These are phyloP conservation scores for Phytophthora megakarya DNA, from an alignment of 352 stramenopile genomes.

Conservation along the genomic window DNA sequence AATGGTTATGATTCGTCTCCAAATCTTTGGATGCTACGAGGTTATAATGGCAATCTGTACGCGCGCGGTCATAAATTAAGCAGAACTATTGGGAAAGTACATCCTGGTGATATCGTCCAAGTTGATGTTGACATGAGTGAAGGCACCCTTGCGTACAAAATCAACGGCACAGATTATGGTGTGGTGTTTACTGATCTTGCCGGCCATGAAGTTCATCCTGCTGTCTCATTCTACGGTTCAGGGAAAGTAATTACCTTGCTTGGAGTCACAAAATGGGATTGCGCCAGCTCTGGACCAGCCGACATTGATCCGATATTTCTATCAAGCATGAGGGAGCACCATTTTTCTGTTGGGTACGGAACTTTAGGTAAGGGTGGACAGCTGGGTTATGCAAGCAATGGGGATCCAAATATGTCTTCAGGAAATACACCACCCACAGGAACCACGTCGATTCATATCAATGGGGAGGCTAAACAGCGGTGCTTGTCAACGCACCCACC, in stretches of 20 bases:
- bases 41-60: conserved; percentile 93
- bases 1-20: conserved; percentile 91
- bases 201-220: conserved; percentile 85
- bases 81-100: conserved; percentile 86
- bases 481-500: conserved; percentile 84
- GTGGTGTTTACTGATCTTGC: conserved; percentile 84
- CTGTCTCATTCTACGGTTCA: conserved; percentile 90
- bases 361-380: conserved; percentile 77
- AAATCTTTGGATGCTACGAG: conserved; percentile 91
- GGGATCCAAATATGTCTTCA: conserved; percentile 23
- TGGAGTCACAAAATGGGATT: conserved; percentile 81
- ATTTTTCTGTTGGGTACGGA: conserved; percentile 80
- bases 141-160: conserved; percentile 87
- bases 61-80: conserved; percentile 87
- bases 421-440: conserved; percentile 23
- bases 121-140: conserved; percentile 90
- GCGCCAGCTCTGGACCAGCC: conserved; percentile 16
- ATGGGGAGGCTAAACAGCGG: conserved; percentile 67
- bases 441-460: conserved; percentile 54
- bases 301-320: conserved; percentile 73
- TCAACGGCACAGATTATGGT: conserved; percentile 90
- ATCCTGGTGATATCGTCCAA: conserved; percentile 87
- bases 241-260: conserved; percentile 87
- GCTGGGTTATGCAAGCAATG: conserved; percentile 76
- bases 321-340: conserved; percentile 79